Conservation (phyloP, 805 yeast genomes). For the Suhomyces prunicola region DNA sequence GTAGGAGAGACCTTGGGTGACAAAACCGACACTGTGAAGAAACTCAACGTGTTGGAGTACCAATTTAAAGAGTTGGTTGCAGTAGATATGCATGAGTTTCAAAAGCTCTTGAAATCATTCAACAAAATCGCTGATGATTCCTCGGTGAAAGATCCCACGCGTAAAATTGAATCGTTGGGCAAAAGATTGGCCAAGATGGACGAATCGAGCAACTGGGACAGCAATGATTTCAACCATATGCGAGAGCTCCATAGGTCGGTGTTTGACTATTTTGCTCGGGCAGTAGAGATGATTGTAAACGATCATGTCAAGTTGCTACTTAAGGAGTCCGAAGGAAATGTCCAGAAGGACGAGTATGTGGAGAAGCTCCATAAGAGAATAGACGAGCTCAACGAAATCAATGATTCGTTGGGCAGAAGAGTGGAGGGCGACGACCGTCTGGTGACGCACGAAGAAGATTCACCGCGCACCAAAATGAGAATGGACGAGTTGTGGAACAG, state of each 20-base stretch:
- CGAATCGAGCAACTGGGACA: constrained; percentile 10
- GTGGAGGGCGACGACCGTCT: constrained; percentile 7
- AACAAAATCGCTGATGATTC: constrained; percentile 54
- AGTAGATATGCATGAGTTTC: constrained; percentile 45
- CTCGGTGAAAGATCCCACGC: constrained; percentile 58
- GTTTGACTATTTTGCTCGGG: constrained; percentile 56
- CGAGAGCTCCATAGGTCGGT: constrained; percentile 44
- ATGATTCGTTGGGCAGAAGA: constrained; percentile 18
- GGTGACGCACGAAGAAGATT: background rate
- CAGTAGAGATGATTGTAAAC: constrained; percentile 54
- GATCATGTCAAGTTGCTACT: constrained; percentile 48
- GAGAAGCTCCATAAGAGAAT: constrained; percentile 21
- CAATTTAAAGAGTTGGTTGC: constrained; percentile 42
- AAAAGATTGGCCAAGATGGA: constrained; percentile 19
- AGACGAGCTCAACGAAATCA: constrained; percentile 22
- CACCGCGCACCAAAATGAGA: constrained; percentile 45
- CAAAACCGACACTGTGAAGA: constrained; percentile 7
- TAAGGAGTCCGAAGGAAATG: constrained; percentile 28
- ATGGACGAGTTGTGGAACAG: constrained; percentile 60
- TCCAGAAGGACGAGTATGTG: constrained; percentile 19
- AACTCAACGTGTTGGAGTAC: constrained; percentile 32
- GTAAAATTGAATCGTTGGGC: constrained; percentile 43
- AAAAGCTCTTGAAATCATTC: constrained; percentile 48
- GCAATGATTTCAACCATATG: constrained; percentile 18
- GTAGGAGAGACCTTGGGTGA: constrained; percentile 10